Conservation (phyloP, 208 protist species). For the Tetramitus jugosus region DNA sequence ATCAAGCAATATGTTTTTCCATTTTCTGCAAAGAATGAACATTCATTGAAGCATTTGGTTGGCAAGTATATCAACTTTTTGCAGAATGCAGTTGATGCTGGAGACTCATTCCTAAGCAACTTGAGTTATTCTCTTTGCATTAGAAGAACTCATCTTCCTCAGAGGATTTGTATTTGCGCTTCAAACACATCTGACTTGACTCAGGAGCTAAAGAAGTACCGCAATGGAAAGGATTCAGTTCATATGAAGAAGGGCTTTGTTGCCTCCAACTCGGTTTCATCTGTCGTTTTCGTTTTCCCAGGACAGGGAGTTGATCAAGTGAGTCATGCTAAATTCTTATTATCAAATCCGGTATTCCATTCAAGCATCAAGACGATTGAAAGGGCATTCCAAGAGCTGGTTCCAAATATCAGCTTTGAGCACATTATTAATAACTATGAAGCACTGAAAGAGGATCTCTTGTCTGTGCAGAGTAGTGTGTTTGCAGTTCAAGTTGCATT, state of each 20-base stretch:
- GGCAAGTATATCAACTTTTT: background rate
- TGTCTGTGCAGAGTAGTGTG: conserved; percentile 34
- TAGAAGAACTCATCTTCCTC: background rate
- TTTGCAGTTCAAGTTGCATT: conserved; percentile 43
- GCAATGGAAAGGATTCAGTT: background rate
- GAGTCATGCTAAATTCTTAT: background rate
- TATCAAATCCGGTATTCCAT: background rate
- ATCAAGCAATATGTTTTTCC: background rate
- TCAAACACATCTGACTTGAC: too few species aligned
- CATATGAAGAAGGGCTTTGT: background rate
- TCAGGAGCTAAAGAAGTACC: background rate
- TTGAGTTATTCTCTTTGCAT: background rate
- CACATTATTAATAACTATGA: background rate
- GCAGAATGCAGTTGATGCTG: background rate
- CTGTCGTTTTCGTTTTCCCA: conserved; percentile 22
- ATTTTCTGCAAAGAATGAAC: background rate
- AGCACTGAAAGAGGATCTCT: background rate
- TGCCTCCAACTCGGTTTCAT: background rate
- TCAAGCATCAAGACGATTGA: background rate
- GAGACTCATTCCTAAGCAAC: background rate
- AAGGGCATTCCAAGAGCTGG: background rate
- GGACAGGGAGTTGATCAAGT: conserved; percentile 36
- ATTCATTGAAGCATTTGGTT: background rate
- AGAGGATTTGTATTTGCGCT: background rate
- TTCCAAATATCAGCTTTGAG: background rate